phyloP scores from a whole-genome alignment of 257 asterid genomes.

The Solanum bukasovii region DNA sequence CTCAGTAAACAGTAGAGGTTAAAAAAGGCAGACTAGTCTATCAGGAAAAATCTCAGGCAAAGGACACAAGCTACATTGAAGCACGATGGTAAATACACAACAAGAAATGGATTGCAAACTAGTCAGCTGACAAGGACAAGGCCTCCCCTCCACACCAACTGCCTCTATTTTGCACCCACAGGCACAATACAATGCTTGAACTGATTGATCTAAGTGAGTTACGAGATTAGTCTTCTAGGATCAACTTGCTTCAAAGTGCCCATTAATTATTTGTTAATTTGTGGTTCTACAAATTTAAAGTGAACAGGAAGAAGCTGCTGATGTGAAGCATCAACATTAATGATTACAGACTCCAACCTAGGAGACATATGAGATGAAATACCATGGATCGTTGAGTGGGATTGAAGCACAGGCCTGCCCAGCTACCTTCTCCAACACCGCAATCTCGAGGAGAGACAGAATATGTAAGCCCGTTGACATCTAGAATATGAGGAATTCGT shows the following conservation, averaged over 20 bases:
- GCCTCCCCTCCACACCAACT: not conserved
- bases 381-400: slow-evolving; percentile 78
- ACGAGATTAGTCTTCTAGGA: no score
- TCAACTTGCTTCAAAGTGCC: no score
- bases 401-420: slow-evolving; percentile 88
- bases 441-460: slow-evolving; percentile 72
- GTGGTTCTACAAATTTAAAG: not conserved
- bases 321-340: not conserved
- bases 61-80: not conserved
- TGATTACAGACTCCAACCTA: not conserved
- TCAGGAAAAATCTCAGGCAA: not conserved
- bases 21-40: not conserved
- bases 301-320: not conserved
- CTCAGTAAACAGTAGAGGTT: not conserved
- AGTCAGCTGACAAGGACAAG: not conserved
- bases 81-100: not conserved
- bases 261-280: no score
- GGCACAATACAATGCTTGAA: not conserved
- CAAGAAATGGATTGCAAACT: not conserved
- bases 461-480: slow-evolving; percentile 50
- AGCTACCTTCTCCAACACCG: slow-evolving; percentile 90
- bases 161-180: not conserved
- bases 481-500: slow-evolving; percentile 16
- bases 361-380: slow-evolving; percentile 6
- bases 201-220: no score